These are phyloP conservation scores for Penstemon davidsonii DNA, from an alignment of 257 asterid species.

Conservation along the genomic window DNA sequence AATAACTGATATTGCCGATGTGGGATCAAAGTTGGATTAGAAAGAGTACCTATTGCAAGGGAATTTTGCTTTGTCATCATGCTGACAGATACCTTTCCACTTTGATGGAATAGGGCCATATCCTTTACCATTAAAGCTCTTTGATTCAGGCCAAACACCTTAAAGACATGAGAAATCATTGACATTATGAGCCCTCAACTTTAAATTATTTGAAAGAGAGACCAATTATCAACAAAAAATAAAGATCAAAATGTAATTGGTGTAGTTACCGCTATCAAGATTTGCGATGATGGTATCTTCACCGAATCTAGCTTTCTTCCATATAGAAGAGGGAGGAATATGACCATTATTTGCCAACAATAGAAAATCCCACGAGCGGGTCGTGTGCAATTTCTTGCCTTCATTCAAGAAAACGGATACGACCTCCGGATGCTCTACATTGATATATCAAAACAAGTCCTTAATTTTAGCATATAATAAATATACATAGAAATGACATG, in stretches of 20 bases:
- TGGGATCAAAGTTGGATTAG: too few relatives aligned
- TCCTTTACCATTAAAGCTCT: constrained; percentile 67
- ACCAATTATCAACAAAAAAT: not conserved
- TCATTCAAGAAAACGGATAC: constrained; percentile 55
- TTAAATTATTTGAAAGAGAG: not conserved
- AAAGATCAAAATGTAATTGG: too few relatives aligned
- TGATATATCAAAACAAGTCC: not conserved
- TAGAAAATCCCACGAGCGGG: constrained; percentile 79
- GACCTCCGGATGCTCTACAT: constrained; percentile 60
- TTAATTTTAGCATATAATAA: not conserved
- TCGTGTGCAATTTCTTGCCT: constrained; percentile 60
- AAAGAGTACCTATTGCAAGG: constrained; percentile 60
- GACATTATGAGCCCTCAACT: not conserved
- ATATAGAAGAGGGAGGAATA: constrained; percentile 39
- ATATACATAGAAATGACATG: not conserved
- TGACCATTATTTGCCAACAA: constrained; percentile 44
- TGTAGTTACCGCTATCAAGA: constrained; percentile 56
- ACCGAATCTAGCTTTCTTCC: constrained; percentile 65
- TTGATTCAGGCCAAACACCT: constrained; percentile 90
- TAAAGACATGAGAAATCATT: constrained; percentile 5
- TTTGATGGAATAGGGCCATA: constrained; percentile 68
- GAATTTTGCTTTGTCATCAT: constrained; percentile 4
- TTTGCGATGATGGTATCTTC: constrained; percentile 62
- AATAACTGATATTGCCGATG: too few relatives aligned
- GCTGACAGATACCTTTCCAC: constrained; percentile 76